A percentile compares a stretch with the other conserved stretches of the same genome.
Conservation (phyloP, 164 flowering plant species). For the Piper longum region DNA sequence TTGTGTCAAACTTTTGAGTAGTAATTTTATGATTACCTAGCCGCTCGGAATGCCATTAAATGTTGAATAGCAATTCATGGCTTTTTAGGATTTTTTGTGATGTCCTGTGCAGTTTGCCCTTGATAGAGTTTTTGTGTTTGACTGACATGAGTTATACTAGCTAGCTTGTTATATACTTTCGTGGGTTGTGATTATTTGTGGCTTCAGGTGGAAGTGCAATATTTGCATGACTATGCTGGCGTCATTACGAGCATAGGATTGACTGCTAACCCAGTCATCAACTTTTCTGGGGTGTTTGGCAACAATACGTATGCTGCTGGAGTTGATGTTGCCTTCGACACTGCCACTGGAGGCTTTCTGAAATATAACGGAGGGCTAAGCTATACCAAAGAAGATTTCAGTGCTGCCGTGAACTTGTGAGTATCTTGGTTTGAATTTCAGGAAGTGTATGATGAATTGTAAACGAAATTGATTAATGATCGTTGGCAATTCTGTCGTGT, state of each 20-base stretch:
- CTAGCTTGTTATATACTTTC: neutral
- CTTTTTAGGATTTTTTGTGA: no score
- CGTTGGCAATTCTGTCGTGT: neutral
- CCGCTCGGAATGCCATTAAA: no score
- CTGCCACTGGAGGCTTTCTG: slow-evolving; percentile 44
- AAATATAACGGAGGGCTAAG: slow-evolving; percentile 51
- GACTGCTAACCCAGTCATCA: slow-evolving; percentile 56
- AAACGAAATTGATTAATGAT: neutral
- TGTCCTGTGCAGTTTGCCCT: no score
- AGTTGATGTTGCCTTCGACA: slow-evolving; percentile 55
- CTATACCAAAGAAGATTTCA: slow-evolving; percentile 42
- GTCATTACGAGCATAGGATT: slow-evolving; percentile 60
- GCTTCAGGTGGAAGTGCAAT: slow-evolving; percentile 50
- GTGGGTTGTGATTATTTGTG: no score
- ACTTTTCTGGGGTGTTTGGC: slow-evolving; percentile 62
- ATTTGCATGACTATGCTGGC: slow-evolving; percentile 60
- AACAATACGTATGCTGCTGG: slow-evolving; percentile 30
- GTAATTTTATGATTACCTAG: no score
- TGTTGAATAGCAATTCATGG: no score
- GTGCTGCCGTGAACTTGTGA: slow-evolving; percentile 56
- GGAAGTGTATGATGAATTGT: no score
- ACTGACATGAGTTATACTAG: no score
- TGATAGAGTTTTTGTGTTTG: no score
- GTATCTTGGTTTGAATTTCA: slow-evolving; percentile 7
- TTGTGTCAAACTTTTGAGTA: no score